Base-by-base conservation (phyloP, 768 basidiomycete genomes). In the Leccinum ochraceum region DNA sequence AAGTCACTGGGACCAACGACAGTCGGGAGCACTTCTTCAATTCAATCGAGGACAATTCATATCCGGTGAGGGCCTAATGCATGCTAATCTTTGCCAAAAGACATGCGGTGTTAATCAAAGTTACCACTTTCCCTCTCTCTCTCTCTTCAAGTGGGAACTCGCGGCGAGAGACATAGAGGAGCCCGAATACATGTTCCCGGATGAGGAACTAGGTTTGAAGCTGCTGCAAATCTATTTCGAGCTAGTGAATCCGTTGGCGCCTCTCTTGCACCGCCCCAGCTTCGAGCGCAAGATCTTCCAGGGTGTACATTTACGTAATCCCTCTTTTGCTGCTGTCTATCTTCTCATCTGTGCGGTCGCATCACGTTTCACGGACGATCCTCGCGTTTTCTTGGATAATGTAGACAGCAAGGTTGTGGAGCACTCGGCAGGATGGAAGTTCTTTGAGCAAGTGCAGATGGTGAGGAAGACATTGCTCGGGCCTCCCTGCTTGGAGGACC, bases 271-370 rank as follows among this genome's bases (percentile, higher is more conserved):
- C 65, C 81, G 86, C 4, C 86, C 85, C 0, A 83, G 83, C 5
- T 92, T 95, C 64, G 80, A 86, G 42, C 75, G 76, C 24, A 75
- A 78, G 17, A 65, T 88, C 24, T 66, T 63, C 1, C 79, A 82
- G 4, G 81, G 81, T 0, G 66, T 85, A 2, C 85, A 91, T 66
- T 69, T 78, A 17, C 71, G 65, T 1, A 78, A 90, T 57, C 57
- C 77, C 1, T 67, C 76, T 0, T 92, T 94, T 67, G 83, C 79
- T 0, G 73, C 81, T 1, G 81, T 83, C 0, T 80, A 91, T 26
- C 76, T 94, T 6, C 78, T 91, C 1, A 83, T 92, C 0, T 92
- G 89, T 67, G 90, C 93, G 0, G 76, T 85, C 20, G 92, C 81
- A 3, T 77, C 89, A 0, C 80, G 86, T 39, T 67, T 37, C 44